Base-by-base conservation (phyloP, 2,329 filamentous ascomycete species). In the Ophiocordyceps unilateralis region DNA sequence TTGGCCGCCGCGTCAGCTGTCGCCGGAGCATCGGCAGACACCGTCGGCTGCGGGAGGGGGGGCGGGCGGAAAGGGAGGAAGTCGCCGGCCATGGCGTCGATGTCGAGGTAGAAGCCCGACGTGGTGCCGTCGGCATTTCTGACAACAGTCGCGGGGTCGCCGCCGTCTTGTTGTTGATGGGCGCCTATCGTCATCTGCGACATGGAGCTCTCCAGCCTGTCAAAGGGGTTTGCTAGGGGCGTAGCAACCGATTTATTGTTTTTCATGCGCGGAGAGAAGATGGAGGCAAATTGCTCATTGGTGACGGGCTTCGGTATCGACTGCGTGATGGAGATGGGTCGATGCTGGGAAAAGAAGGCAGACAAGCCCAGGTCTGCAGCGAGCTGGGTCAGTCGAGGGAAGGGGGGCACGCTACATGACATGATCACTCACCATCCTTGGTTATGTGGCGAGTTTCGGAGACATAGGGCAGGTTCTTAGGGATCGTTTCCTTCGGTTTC, bases 281-380 rank as follows among this genome's bases (percentile, higher is more conserved):
- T 88, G 55, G 81, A 72, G 48, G 84, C 80, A 61, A 96, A 95
- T 41, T 80, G 72, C 56, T 83, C 81, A 48, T 81, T 70, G 42
- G 74, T 78, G 39, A 87, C 73, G 19, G 72, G 68, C 52, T 75
- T 78, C 44, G 83, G 91, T 56, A 94, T 80, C 51, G 81, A 80
- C 53, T 81, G 79, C 41, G 81, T 87, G 50, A 95, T 77, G 44
- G 86, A 93, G 55, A 98, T 89, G 39, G 91, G 91, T 47, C 91
- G 80, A 64, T 98, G 86, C 50, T 93, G 81, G 48, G 88, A 93
- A 69, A 96, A 96, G 71, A 98, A 96, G 46, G 82, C 82, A 8
- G 89, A 91, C 39, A 94, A 70, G 49, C 83, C 81, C 47, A 96
- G 73, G 56, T 93, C 91, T 96, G 50, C 5, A 17, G 5, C 41